Evolutionary conservation across 805 yeast genomes (phyloP), one percentile per base, ranked within the genome.

Genomic region (Debaryomyces prosopidis): DNA sequence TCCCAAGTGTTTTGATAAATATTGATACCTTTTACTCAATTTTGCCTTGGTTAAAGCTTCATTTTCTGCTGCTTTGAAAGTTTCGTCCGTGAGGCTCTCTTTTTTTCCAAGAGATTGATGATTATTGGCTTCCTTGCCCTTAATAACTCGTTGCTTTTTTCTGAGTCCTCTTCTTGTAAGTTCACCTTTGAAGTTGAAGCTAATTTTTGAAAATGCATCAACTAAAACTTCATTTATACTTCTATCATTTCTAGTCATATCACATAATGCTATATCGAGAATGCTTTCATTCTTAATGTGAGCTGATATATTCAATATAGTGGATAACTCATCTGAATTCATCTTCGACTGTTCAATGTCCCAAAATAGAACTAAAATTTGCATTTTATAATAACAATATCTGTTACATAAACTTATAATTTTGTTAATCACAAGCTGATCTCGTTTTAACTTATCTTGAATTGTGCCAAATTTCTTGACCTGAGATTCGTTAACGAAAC

Each of bases 351-450:
- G 50, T 4, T 55, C 51, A 2, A 50, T 46, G 47, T 71, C 75
- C 82, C 82, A 79, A 46, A 59, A 68, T 12, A 77, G 39, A 4
- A 78, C 45, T 14, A 77, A 41, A 4, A 79, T 52, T 39, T 71
- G 73, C 2, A 71, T 63, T 46, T 64, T 65, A 52, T 63, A 76
- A 35, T 58, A 55, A 34, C 79, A 65, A 42, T 53, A 66, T 37
- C 66, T 62, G 14, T 57, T 53, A n/a, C 70, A 53, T 16, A 71
- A 55, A 15, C 66, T 55, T 5, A 69, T 44, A 3, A 76, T 58
- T 46, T 71, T 71, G 12, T 48, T 52, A 28, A 79, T 58, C 6
- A 67, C 61, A 4, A 48, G 47, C 18, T 65, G 54, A 47, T 77
- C 82, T n/a, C 66, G 40, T 9, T 44, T 44, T 19, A 76, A 55